A percentile compares a stretch with the other conserved stretches of the same genome.
These are phyloP conservation scores for Stemphylium lycopersici DNA, from an alignment of 2,329 filamentous ascomycete species.

Conservation along the genomic window DNA sequence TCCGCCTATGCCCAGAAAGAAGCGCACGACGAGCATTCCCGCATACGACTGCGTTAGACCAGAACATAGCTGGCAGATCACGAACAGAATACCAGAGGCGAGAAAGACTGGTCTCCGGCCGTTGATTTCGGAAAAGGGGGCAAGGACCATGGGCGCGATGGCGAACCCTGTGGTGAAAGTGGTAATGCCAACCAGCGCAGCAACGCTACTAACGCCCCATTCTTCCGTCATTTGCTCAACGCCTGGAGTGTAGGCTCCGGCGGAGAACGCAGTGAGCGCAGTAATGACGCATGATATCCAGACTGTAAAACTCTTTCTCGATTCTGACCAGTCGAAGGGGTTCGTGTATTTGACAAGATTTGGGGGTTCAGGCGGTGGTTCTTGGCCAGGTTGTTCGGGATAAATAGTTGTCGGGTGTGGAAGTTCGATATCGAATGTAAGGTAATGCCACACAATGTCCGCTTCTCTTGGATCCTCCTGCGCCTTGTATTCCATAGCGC, in stretches of 20 bases:
- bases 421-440: constrained; percentile 66
- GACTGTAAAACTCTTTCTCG: constrained; percentile 73
- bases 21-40: constrained; percentile 76
- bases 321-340: constrained; percentile 74
- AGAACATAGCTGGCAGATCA: constrained; percentile 73
- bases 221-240: constrained; percentile 68
- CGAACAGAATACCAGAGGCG: constrained; percentile 72
- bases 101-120: constrained; percentile 85
- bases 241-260: constrained; percentile 79
- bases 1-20: constrained; percentile 77
- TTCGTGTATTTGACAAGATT: constrained; percentile 70
- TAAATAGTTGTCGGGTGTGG: constrained; percentile 54
- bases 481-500: constrained; percentile 2
- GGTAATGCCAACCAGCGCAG: constrained; percentile 76
- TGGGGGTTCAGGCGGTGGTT: constrained; percentile 62
- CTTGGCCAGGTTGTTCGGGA: constrained; percentile 40
- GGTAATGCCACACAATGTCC: constrained; percentile 63
- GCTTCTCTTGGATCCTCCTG: constrained; percentile 19
- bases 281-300: constrained; percentile 78
- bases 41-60: constrained; percentile 71
- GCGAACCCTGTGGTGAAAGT: constrained; percentile 79
- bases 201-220: constrained; percentile 69
- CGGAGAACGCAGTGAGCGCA: constrained; percentile 77
- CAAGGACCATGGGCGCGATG: constrained; percentile 83
- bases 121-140: constrained; percentile 87